Evolutionary conservation across 805 yeast genomes (phyloP).

Genomic region (Pichia paraexigua): DNA sequence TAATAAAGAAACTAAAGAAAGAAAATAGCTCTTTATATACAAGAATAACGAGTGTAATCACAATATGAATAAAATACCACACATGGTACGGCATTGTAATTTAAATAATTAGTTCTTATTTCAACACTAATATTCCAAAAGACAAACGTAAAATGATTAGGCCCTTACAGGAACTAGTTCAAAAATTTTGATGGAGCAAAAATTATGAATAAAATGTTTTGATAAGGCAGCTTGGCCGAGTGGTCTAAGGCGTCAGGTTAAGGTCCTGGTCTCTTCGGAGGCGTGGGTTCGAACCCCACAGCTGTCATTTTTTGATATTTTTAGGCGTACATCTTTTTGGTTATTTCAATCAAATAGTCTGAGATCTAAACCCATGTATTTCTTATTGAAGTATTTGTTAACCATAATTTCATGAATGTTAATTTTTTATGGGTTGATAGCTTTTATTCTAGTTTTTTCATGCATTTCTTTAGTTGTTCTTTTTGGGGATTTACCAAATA

Average conservation of each 20-base stretch:
- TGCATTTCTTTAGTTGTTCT: conserved; percentile 27
- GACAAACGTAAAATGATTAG: too few species aligned
- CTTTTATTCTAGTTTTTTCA: conserved; percentile 7
- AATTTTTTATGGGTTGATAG: not conserved
- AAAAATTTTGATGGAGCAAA: too few species aligned
- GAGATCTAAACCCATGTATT: not conserved
- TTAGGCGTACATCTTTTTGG: too few species aligned
- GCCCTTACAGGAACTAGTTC: too few species aligned
- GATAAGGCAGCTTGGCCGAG: conserved; percentile 37
- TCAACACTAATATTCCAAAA: too few species aligned
- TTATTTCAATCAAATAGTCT: too few species aligned
- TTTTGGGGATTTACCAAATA: conserved; percentile 42
- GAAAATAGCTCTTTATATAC: too few species aligned
- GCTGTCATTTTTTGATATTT: conserved; percentile 55
- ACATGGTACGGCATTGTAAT: too few species aligned
- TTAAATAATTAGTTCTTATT: too few species aligned
- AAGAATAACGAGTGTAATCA: too few species aligned
- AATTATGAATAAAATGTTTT: not conserved
- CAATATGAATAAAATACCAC: too few species aligned
- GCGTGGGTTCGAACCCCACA: conserved; percentile 86
- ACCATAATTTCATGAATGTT: not conserved
- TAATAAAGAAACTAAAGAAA: too few species aligned
- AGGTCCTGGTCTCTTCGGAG: conserved; percentile 76
- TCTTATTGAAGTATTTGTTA: not conserved
- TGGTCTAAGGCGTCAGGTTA: conserved; percentile 36